Evolutionary conservation across 768 basidiomycete genomes (phyloP), one percentile per base, ranked within the genome.

Genomic region (Amanita muscaria): DNA sequence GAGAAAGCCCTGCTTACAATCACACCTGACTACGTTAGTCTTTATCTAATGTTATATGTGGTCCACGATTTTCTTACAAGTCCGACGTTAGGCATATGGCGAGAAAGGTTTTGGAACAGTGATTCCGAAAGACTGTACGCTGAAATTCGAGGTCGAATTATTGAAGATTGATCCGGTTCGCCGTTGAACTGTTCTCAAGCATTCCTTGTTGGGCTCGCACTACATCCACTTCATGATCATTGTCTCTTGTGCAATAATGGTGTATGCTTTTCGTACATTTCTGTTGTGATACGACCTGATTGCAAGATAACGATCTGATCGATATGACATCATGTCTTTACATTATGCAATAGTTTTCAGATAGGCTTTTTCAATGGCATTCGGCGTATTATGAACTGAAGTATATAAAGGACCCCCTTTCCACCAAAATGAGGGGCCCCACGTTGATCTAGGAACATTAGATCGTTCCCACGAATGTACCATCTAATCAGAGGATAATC

Each of bases 91-190:
- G 84, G 85, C 70, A 37, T 88, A 89, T 51, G 88, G 87, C 11
- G 16, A 62, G 19, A 73, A 80, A 15, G 88, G 89, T 6, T 88
- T 83, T 64, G 79, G 80, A 7, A 84, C 84, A 15, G 68, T 84
- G 49, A 91, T 91, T 61, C 88, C 88, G 10, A 58, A 82, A 53
- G 80, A 90, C 58, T 59, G 85, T 4, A 79, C 74, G 10, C 73
- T 93, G 60, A 72, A 64, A 49, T 92, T 92, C 56, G 87, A 89
- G 64, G 86, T 93, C 42, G 86, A 92, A 64, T 70, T 93, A 38
- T 49, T 90, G 47, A 68, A 74, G 60, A 88, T 91, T 67, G 79
- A 68, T 46, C n/a, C n/a, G n/a, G n/a, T 65, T 47, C 54, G 4
- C 3, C 7, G n/a, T 30, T 27, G 18, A 18, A 5, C 14, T 21